Evolutionary conservation across 345 rosid species (phyloP).

Genomic region (Bretschneidera sinensis): DNA sequence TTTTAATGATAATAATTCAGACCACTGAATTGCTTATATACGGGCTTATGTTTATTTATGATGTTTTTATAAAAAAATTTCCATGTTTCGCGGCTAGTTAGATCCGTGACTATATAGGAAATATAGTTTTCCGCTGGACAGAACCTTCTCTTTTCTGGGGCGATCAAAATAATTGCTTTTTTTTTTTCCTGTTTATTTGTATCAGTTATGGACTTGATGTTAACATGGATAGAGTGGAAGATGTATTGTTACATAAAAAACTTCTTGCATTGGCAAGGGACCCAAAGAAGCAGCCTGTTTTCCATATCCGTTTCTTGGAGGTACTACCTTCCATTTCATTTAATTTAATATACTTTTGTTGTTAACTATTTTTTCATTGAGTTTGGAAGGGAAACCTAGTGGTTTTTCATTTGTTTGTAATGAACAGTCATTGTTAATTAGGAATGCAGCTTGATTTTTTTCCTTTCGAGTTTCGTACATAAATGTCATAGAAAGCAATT

Average conservation of each 20-base stretch:
- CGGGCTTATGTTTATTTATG: too few species aligned
- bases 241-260: conserved; percentile 50
- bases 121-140: not conserved
- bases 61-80: too few species aligned
- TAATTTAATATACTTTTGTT: not conserved
- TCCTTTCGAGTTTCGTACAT: too few species aligned
- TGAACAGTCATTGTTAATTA: not conserved
- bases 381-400: not conserved
- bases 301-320: conserved; percentile 59
- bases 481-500: too few species aligned
- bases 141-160: not conserved
- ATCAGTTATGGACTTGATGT: conserved; percentile 63
- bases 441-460: too few species aligned
- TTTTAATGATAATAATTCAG: not conserved
- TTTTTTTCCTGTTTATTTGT: not conserved
- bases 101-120: not conserved
- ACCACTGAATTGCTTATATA: not conserved
- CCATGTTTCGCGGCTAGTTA: not conserved
- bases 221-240: conserved; percentile 65
- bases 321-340: conserved; percentile 23
- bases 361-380: not conserved
- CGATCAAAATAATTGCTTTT: not conserved
- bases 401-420: not conserved
- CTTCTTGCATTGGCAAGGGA: conserved; percentile 59
- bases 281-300: conserved; percentile 55